Conservation (phyloP, 202 grass and related monocot species). For the Musa balbisiana region DNA sequence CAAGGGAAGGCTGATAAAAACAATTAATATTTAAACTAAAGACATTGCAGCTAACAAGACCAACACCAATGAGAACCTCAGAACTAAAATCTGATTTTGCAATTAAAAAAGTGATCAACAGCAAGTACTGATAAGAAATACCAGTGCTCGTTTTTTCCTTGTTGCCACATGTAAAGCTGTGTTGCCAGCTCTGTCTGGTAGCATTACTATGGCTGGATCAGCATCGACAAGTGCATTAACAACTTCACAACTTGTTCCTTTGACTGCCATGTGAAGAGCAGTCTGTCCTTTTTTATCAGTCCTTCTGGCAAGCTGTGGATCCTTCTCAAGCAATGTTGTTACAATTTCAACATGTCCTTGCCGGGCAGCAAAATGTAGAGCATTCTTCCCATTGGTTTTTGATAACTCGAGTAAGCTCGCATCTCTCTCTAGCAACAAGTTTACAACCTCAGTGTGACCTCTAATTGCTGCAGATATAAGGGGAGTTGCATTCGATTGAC, state of each 20-base stretch:
- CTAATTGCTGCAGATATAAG: slow-evolving; percentile 74
- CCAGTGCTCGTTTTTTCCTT: slow-evolving; percentile 81
- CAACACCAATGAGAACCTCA: too few species aligned
- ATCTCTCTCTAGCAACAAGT: slow-evolving; percentile 55
- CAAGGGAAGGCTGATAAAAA: too few species aligned
- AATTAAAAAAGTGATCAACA: neutral
- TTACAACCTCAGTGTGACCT: slow-evolving; percentile 56
- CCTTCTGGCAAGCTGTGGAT: slow-evolving; percentile 71
- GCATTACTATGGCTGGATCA: slow-evolving; percentile 86
- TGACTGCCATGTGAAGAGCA: slow-evolving; percentile 85
- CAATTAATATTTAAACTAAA: neutral
- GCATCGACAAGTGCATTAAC: slow-evolving; percentile 74
- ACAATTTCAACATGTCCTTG: slow-evolving; percentile 76
- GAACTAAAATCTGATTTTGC: too few species aligned
- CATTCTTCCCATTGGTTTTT: slow-evolving; percentile 81
- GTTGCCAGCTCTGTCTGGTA: slow-evolving; percentile 83
- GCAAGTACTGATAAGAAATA: slow-evolving; percentile 12
- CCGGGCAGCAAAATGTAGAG: slow-evolving; percentile 75
- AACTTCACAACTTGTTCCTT: slow-evolving; percentile 80
- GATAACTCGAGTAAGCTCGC: slow-evolving; percentile 63
- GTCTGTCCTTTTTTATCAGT: slow-evolving; percentile 93
- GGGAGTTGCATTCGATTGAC: slow-evolving; percentile 57
- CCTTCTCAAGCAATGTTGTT: slow-evolving; percentile 62
- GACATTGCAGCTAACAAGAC: neutral
- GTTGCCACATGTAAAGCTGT: slow-evolving; percentile 84